Conservation (phyloP, 106 monocot species). For the Acorus calamus region DNA sequence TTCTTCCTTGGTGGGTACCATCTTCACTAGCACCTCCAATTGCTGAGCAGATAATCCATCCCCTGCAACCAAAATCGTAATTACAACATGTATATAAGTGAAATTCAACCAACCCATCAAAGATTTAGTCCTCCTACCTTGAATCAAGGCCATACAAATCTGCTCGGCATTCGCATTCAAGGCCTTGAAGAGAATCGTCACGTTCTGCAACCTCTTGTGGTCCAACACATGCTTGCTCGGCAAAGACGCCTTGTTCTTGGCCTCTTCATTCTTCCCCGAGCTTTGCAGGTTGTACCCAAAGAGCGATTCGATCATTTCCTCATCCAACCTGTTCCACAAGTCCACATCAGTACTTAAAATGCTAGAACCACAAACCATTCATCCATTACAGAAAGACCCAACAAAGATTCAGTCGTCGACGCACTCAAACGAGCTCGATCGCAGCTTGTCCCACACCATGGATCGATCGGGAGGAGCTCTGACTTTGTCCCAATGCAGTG, state of each 20-base stretch:
- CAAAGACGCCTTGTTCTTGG: conserved; percentile 38
- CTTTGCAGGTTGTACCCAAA: conserved; percentile 58
- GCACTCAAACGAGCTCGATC: conserved; percentile 86
- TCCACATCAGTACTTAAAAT: background rate
- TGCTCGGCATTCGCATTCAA: conserved; percentile 61
- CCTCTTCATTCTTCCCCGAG: conserved; percentile 38
- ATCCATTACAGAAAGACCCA: background rate
- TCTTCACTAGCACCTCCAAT: conserved; percentile 74
- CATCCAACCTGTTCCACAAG: conserved; percentile 45
- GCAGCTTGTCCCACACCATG: conserved; percentile 91
- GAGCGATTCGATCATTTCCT: conserved; percentile 76
- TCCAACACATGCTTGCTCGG: conserved; percentile 68
- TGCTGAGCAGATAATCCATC: conserved; percentile 59
- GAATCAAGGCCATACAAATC: conserved; percentile 42
- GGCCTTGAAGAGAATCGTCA: conserved; percentile 86
- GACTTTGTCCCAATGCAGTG: conserved; percentile 96
- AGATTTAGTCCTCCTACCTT: conserved; percentile 26
- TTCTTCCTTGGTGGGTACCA: conserved; percentile 81
- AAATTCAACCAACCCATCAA: conserved; percentile 5
- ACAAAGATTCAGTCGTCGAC: conserved; percentile 1
- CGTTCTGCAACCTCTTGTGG: conserved; percentile 77
- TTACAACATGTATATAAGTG: too few species aligned
- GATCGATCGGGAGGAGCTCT: conserved; percentile 49
- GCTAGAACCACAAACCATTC: too few species aligned
- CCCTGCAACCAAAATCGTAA: too few species aligned